Evolutionary conservation across 228 moss, liverwort and hornwort genomes (phyloP).

Genomic region (Sphagnum fallax): DNA sequence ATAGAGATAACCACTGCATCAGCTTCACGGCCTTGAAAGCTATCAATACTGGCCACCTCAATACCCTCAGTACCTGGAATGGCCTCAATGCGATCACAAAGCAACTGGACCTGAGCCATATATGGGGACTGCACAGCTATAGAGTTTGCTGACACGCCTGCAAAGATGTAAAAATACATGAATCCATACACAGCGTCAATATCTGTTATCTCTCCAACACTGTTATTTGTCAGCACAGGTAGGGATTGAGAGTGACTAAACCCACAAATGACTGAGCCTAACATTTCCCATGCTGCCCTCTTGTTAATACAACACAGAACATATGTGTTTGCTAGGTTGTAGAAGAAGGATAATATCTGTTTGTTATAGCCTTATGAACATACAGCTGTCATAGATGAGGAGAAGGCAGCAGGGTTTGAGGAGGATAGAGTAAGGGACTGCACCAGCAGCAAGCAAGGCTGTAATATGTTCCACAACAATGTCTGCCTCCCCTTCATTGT

Average conservation of each 20-base stretch:
- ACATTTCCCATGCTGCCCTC: no score
- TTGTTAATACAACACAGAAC: no score
- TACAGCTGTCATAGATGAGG: no score
- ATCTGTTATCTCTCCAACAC: no score
- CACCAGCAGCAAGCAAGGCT: slow-evolving; percentile 79
- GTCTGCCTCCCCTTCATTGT: slow-evolving; percentile 95
- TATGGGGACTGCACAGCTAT: slow-evolving; percentile 95
- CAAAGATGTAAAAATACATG: not conserved
- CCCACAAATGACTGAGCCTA: no score
- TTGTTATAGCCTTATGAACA: no score
- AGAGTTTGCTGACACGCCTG: slow-evolving; percentile 71
- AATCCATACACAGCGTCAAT: not conserved
- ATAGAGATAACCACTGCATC: slow-evolving; percentile 94
- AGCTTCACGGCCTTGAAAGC: slow-evolving; percentile 98
- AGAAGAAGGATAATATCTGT: no score
- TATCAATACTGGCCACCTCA: slow-evolving; percentile 94
- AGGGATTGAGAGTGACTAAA: no score
- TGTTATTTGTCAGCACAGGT: no score
- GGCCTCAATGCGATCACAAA: slow-evolving; percentile 75
- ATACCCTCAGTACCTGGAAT: slow-evolving; percentile 66
- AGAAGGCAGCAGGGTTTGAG: not conserved
- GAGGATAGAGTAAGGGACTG: not conserved
- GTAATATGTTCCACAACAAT: slow-evolving; percentile 83
- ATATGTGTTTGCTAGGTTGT: no score
- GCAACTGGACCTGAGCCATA: slow-evolving; percentile 89